Percentiles rank a stretch among this genome's conserved stretches.
phyloP scores from a whole-genome alignment of 2,329 filamentous ascomycete species.

The Rhynchosporium graminicola region DNA sequence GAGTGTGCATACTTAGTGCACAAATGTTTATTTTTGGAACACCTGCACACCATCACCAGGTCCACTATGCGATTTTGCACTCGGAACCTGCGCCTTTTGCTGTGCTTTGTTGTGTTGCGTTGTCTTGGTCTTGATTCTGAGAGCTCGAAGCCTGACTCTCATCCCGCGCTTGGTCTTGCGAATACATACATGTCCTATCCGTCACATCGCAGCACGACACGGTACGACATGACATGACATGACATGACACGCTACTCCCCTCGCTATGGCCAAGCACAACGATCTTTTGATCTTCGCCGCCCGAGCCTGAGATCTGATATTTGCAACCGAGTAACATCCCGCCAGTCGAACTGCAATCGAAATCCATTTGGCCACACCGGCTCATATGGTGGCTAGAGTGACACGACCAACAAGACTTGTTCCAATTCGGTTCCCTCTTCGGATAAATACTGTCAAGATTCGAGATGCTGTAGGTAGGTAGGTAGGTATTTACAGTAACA shows the following conservation, averaged over 20 bases:
- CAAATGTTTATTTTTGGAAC: too few species aligned
- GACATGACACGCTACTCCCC: too few species aligned
- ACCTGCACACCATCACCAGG: background rate
- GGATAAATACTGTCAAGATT: background rate
- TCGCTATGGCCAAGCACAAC: background rate
- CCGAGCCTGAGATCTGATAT: background rate
- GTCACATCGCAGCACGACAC: background rate
- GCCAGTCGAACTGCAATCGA: background rate
- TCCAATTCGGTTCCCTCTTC: constrained; percentile 10
- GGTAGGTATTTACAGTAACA: constrained; percentile 6
- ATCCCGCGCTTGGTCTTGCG: background rate
- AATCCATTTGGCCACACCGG: background rate
- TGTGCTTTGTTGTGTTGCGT: too few species aligned
- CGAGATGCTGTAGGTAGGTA: too few species aligned
- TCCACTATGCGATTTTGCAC: too few species aligned
- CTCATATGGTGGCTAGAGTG: background rate
- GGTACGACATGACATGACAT: too few species aligned
- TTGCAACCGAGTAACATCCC: background rate
- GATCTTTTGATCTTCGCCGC: constrained; percentile 12
- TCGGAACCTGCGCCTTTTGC: background rate
- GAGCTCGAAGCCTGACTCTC: too few species aligned
- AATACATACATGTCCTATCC: constrained; percentile 9
- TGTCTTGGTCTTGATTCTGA: too few species aligned
- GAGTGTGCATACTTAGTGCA: too few species aligned
- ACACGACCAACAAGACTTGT: background rate